Base-by-base conservation (phyloP, 371 early-diverging fungal species). In the Mucor lusitanicus region DNA sequence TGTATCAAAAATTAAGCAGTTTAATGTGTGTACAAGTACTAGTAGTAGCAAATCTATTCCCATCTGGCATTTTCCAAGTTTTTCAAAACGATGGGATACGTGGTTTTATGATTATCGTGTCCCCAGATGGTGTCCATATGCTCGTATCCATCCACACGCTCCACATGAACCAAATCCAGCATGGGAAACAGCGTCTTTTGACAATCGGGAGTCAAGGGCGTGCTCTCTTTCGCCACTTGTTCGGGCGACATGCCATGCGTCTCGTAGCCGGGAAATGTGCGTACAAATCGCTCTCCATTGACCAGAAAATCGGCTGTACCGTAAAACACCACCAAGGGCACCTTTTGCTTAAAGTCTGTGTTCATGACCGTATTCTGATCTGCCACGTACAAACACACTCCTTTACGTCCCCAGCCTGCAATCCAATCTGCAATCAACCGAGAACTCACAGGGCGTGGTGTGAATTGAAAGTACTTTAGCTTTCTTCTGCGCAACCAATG, bases 91-190 rank as follows among this genome's bases (percentile, higher is more conserved):
- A 60, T 66, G 50, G 80, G 80, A 42, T 80, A 80, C 1, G 80
- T 80, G 11, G 80, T 80, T n/a, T 48, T 32, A 46, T 64, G 61
- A 30, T 77, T 80, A 53, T 80, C 64, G 37, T 77, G 66, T 0
- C 72, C 85, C 86, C 86, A 88, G 58, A 88, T 74, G 19, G 81
- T 79, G 68, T 88, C 88, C 85, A 88, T 80, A 68, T 88, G 88
- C 37, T 86, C 88, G 56, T 84, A 85, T 11, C 77, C 83, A 15
- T 83, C 80, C 17, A 86, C 71, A 21, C 76, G 73, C 32, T 84
- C 83, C 7, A 76, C 84, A 67, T 79, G 77, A 13, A 80, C 75
- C n/a, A 85, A 71, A 13, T 81, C 61, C 25, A 84, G 67, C 72
- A 70, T 73, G 1, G 81, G 75, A 19, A 74, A 72, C 12, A 68